Conservation (phyloP, 1,139 yeast species). For the Diutina sp. region DNA sequence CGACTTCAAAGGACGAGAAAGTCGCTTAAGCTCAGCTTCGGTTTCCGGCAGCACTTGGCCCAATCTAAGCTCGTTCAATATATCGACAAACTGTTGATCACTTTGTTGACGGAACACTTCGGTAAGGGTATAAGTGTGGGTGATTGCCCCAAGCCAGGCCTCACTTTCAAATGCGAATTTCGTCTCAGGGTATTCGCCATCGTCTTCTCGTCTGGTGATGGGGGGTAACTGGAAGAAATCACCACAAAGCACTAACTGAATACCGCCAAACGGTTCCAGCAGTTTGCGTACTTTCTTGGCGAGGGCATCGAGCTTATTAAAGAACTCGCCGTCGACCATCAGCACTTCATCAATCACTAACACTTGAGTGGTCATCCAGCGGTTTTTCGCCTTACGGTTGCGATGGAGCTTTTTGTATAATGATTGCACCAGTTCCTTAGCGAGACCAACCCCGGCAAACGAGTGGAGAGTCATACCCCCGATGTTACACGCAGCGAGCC, state of each 20-base stretch:
- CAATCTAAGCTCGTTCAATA: constrained; percentile 77
- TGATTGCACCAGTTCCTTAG: constrained; percentile 17
- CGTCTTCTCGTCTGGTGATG: constrained; percentile 29
- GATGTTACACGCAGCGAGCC: constrained; percentile 83
- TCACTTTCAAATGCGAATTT: constrained; percentile 45
- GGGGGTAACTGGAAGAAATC: constrained; percentile 92
- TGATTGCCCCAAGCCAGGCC: constrained; percentile 59
- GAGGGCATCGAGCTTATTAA: constrained; percentile 57
- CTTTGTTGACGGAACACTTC: constrained; percentile 91
- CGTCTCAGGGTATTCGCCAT: constrained; percentile 3
- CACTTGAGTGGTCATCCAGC: constrained; percentile 56
- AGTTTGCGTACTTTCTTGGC: constrained; percentile 44
- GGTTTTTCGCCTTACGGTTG: constrained; percentile 35
- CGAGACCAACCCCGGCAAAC: constrained; percentile 43
- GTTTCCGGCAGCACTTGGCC: constrained; percentile 32
- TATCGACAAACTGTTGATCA: constrained; percentile 60
- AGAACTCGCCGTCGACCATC: constrained; percentile 69
- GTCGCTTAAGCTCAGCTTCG: constrained; percentile 26
- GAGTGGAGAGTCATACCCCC: constrained; percentile 84
- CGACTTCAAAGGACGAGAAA: constrained; percentile 44
- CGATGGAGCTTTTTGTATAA: constrained; percentile 35
- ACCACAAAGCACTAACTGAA: constrained; percentile 75
- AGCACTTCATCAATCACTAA: constrained; percentile 79
- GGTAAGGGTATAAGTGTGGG: constrained; percentile 52
- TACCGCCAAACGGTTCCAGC: constrained; percentile 71